Evolutionary conservation across 2,329 filamentous ascomycete genomes (phyloP).

Genomic region (Talaromyces sp.): DNA sequence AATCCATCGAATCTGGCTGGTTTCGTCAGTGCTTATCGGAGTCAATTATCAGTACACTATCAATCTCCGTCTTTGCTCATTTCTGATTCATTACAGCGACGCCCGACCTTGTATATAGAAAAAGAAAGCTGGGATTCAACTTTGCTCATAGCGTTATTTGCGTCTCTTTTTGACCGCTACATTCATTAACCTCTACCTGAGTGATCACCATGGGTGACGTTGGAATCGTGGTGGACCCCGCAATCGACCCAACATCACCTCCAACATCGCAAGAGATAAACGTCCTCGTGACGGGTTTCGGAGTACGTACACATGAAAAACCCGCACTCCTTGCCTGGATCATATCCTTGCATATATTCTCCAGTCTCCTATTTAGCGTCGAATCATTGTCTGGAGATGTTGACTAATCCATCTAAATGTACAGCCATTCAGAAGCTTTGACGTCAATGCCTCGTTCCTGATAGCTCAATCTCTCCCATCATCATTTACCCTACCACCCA

Average conservation of each 20-base stretch:
- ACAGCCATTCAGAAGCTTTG: conserved; percentile 72
- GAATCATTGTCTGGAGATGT: neutral
- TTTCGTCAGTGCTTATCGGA: neutral
- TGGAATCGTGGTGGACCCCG: conserved; percentile 23
- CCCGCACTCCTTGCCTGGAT: conserved; percentile 2
- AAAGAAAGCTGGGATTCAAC: neutral
- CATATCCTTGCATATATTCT: neutral
- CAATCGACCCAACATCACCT: conserved; percentile 19
- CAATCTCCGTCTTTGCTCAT: neutral
- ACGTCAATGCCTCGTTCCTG: conserved; percentile 76
- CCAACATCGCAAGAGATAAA: conserved; percentile 29
- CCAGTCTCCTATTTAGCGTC: neutral
- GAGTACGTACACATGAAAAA: conserved; percentile 25
- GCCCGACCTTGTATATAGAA: conserved; percentile 7
- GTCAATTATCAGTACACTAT: neutral
- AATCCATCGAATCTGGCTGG: neutral
- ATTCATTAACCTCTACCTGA: neutral
- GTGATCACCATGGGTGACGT: conserved; percentile 32
- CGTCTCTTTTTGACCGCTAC: neutral
- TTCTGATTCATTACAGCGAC: neutral
- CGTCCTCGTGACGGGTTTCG: conserved; percentile 37
- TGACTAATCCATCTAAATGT: neutral
- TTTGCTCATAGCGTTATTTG: neutral
- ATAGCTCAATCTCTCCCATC: conserved; percentile 68
- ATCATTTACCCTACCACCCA: conserved; percentile 51